These are phyloP conservation scores for Hypoxylon sp. DNA, from an alignment of 2,329 filamentous ascomycete genomes.

Conservation along the genomic window DNA sequence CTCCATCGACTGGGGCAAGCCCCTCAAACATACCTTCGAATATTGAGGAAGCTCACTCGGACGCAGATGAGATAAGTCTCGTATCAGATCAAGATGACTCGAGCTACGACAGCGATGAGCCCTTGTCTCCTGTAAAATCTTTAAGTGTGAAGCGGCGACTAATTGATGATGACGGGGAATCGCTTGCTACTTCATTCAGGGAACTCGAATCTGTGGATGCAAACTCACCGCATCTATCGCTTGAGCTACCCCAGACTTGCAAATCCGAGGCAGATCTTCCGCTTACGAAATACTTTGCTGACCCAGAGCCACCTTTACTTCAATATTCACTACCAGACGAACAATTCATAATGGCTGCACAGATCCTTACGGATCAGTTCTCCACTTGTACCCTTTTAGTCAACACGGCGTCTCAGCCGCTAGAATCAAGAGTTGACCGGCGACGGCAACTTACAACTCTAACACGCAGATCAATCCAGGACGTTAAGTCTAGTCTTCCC, in stretches of 20 bases:
- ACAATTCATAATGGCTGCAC: conserved; percentile 76
- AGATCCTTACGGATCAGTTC: conserved; percentile 80
- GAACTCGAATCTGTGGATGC: conserved; percentile 65
- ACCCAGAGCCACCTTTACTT: conserved; percentile 68
- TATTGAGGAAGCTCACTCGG: conserved; percentile 59
- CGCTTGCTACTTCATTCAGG: conserved; percentile 66
- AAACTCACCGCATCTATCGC: conserved; percentile 62
- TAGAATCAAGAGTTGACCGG: conserved; percentile 54
- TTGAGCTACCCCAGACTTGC: conserved; percentile 66
- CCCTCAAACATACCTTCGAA: conserved; percentile 59
- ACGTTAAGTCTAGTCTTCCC: conserved; percentile 63
- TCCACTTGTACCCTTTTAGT: conserved; percentile 65
- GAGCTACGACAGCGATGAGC: conserved; percentile 66
- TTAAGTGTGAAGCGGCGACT: conserved; percentile 59
- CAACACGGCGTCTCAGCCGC: conserved; percentile 46
- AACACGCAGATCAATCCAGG: conserved; percentile 65
- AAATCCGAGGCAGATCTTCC: conserved; percentile 66
- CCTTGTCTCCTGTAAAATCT: conserved; percentile 66
- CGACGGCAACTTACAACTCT: conserved; percentile 61
- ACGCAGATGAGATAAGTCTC: conserved; percentile 66
- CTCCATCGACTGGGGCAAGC: conserved; percentile 57
- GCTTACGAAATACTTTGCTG: conserved; percentile 70
- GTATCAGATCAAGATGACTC: conserved; percentile 71
- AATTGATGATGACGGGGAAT: conserved; percentile 68
- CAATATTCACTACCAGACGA: conserved; percentile 67